These are phyloP conservation scores for Epicoccum nigrum DNA, from an alignment of 2,329 filamentous ascomycete species.

Conservation along the genomic window DNA sequence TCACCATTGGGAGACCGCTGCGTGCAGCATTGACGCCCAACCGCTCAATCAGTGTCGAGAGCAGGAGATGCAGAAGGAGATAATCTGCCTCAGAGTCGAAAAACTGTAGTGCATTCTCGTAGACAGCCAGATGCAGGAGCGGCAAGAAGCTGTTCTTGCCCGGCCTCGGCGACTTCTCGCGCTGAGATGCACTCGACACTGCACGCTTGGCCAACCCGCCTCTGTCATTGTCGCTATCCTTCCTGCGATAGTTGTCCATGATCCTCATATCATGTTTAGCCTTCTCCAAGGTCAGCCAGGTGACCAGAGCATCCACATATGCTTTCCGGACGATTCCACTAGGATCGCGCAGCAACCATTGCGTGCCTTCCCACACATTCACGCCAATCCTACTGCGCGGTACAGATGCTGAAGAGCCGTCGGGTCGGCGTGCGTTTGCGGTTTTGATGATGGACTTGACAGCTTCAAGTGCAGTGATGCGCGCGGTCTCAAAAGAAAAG, in stretches of 20 bases:
- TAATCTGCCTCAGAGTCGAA: constrained; percentile 72
- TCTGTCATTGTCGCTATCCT: constrained; percentile 52
- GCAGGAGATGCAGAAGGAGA: constrained; percentile 75
- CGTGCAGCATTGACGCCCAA: constrained; percentile 83
- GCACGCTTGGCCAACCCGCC: constrained; percentile 63
- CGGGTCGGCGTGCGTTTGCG: constrained; percentile 65
- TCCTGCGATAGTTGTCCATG: constrained; percentile 59
- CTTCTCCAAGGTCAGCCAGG: constrained; percentile 85
- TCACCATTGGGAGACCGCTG: constrained; percentile 84
- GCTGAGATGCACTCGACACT: constrained; percentile 69
- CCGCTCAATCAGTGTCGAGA: constrained; percentile 74
- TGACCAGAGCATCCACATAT: constrained; percentile 81
- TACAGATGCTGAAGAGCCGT: constrained; percentile 58
- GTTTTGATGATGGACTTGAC: constrained; percentile 83
- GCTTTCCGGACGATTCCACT: constrained; percentile 80
- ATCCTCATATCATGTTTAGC: constrained; percentile 68
- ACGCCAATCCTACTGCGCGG: constrained; percentile 77
- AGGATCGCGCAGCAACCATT: constrained; percentile 85
- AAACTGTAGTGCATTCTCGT: constrained; percentile 78
- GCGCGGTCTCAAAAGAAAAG: constrained; percentile 68
- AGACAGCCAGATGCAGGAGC: constrained; percentile 84
- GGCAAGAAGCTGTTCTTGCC: constrained; percentile 76
- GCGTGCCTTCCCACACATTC: constrained; percentile 93
- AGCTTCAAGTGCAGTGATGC: constrained; percentile 71
- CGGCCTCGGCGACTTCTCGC: constrained; percentile 62